Base-by-base conservation (phyloP, 2,329 filamentous ascomycete genomes). In the Chalaropsis ovoidea region DNA sequence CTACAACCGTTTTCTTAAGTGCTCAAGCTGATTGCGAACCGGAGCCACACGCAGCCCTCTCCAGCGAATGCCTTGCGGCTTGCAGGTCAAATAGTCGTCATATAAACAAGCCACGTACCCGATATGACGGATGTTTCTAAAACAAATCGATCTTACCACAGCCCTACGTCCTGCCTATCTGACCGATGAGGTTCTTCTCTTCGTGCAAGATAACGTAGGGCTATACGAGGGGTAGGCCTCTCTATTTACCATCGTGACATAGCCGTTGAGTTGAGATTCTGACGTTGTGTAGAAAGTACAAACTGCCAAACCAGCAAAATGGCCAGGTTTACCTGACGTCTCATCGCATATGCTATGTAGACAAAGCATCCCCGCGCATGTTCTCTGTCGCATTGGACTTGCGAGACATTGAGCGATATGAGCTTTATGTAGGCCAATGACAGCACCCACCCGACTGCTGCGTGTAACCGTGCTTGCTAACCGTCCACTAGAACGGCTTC, bases 321-420 rank as follows among this genome's bases (percentile, higher is more conserved):
- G 94, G 94, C 63, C 91, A 96, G 77, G 90, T 94, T 65, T 99
- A 99, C 74, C 76, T 99, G 76, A 99, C 94, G 19, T 96, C 94
- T 8, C 93, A 97, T 76, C 88, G 94, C 64, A 86, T 90, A 68
- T 99, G 93, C 78, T 99, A 97, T 74, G 89, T 99, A 69, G 92
- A 96, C 73, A 88, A 91, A 72, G 82, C 85, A 41, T 88, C 96
- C 69, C 91, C 94, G 17, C 84, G 93, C 69, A 88, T 88, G 73
- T 85, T 89, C 74, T 96, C 92, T 0, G 83, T 92, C 41, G 88
- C 89, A 17, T 81, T 99, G 64, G 89, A 96, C 70, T 78, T 99
- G 65, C 95, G 92, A 73, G 89, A 96, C 73, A 85, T 99, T 56
- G 94, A 99, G 71, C 85, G 88, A 70, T 87, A 86, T 72, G 94